Base-by-base conservation (phyloP, 2,329 filamentous ascomycete genomes). In the Verticillium nonalfalfae region DNA sequence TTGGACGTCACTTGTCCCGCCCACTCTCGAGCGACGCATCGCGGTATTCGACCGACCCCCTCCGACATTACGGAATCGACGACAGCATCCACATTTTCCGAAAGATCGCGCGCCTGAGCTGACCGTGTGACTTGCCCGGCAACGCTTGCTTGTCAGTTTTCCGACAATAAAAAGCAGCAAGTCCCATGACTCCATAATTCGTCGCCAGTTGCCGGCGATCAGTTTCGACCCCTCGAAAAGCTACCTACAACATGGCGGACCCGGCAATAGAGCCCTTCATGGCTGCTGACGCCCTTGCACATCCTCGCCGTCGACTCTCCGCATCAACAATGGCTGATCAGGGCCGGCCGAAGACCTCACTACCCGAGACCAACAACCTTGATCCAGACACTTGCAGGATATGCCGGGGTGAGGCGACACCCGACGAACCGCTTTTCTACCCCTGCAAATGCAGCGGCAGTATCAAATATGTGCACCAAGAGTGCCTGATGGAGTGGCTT, bases 401-500 rank as follows among this genome's bases (percentile, higher is more conserved):
- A 80, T 99, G 95, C 76, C 87, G 96, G 68, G 92, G 91, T 59
- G 96, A 99, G 75, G 92, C 86, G 60, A 90, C 90, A 1, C 75
- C 82, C 4, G 85, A 90, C 4, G 95, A 98, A 72, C 93, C 92
- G 62, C 84, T 99, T 45, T 99, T 97, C 79, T 95, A 96, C 72
- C 95, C 95, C 6, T 99, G 95, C 87, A 97, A 97, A 81, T 99
- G 95, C 79, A 97, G 92, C 72, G 95, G 95, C 61, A 98, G 94
- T 77, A 99, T 99, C 79, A 97, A 97, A 79, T 97, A 90, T 71
- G 95, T 99, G 64, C 95, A 99, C 74, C 95, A 99, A 76, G 91
- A 96, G 73, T 99, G 95, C 74, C 79, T 99, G 76, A 97, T 99
- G 90, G 93, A 98, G 76, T 99, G 95, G 95, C 82, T 99, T 26